Percentiles rank a stretch among this genome's conserved stretches.
phyloP scores from a whole-genome alignment of 2,329 filamentous ascomycete species.

The Meredithiella fracta region DNA sequence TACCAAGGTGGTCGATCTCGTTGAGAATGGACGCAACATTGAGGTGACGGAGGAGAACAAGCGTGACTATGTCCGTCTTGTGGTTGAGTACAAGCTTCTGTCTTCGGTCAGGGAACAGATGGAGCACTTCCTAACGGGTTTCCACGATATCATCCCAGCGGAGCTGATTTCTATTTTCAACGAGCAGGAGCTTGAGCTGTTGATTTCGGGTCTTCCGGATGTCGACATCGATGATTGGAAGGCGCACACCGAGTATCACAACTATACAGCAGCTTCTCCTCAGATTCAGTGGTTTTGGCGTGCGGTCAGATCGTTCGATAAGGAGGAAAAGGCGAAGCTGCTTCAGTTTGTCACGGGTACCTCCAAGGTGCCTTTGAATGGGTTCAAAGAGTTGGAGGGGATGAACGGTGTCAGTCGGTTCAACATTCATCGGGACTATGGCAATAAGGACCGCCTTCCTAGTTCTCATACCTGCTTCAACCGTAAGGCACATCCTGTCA shows the following conservation, averaged over 20 bases:
- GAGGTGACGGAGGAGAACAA: constrained; percentile 96
- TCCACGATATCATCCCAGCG: constrained; percentile 94
- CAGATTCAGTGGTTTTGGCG: constrained; percentile 99
- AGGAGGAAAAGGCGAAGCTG: constrained; percentile 93
- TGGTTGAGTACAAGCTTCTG: constrained; percentile 85
- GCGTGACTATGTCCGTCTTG: constrained; percentile 85
- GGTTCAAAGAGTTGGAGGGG: constrained; percentile 96
- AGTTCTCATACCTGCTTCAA: constrained; percentile 99
- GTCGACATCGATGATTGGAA: constrained; percentile 99
- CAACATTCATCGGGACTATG: constrained; percentile 97
- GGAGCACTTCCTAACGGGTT: constrained; percentile 81
- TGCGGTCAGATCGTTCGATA: constrained; percentile 90
- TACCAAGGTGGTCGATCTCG: constrained; percentile 70
- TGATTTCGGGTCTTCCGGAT: constrained; percentile 92
- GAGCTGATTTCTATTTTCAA: constrained; percentile 96
- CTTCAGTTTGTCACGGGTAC: constrained; percentile 97
- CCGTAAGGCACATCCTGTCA: constrained; percentile 46
- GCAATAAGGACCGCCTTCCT: constrained; percentile 85
- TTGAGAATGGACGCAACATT: constrained; percentile 76
- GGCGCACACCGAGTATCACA: constrained; percentile 96
- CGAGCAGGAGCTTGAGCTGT: constrained; percentile 87
- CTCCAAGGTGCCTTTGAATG: constrained; percentile 93
- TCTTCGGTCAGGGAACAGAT: constrained; percentile 89
- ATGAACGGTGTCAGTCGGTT: constrained; percentile 98
- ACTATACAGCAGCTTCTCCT: constrained; percentile 82